phyloP scores from a whole-genome alignment of 805 yeast species.

The Metschnikowia arizonensis region DNA sequence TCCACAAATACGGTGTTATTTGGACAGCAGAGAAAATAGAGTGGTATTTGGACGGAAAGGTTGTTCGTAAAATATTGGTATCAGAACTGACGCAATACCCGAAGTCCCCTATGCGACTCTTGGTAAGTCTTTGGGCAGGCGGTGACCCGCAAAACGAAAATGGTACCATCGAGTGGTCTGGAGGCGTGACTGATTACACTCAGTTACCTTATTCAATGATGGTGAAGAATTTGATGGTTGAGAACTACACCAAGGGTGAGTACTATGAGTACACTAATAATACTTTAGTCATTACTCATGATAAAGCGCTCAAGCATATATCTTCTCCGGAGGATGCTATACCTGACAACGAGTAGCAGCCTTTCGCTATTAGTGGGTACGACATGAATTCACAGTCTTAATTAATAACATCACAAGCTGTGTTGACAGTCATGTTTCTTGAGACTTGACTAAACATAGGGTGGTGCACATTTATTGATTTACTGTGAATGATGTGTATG shows the following conservation, averaged over 20 bases:
- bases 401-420: background rate
- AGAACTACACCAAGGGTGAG: constrained; percentile 29
- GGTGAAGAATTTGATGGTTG: constrained; percentile 20
- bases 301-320: background rate
- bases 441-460: background rate
- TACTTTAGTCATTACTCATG: background rate
- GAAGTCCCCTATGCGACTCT: constrained; percentile 33
- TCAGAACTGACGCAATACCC: constrained; percentile 25
- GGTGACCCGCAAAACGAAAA: constrained; percentile 31
- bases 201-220: constrained; percentile 32
- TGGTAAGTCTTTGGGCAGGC: constrained; percentile 41
- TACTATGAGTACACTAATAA: constrained; percentile 28
- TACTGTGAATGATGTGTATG: background rate
- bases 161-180: constrained; percentile 42
- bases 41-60: constrained; percentile 29
- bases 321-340: too few relatives aligned
- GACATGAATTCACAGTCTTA: background rate
- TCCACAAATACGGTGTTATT: constrained; percentile 30
- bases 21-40: constrained; percentile 32
- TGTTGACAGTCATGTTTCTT: background rate
- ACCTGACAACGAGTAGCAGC: background rate
- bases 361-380: background rate
- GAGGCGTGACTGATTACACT: constrained; percentile 32
- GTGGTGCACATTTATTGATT: background rate
- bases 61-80: constrained; percentile 24